Conservation (phyloP, 169 alveolate species). For the Plasmodium ovale region DNA sequence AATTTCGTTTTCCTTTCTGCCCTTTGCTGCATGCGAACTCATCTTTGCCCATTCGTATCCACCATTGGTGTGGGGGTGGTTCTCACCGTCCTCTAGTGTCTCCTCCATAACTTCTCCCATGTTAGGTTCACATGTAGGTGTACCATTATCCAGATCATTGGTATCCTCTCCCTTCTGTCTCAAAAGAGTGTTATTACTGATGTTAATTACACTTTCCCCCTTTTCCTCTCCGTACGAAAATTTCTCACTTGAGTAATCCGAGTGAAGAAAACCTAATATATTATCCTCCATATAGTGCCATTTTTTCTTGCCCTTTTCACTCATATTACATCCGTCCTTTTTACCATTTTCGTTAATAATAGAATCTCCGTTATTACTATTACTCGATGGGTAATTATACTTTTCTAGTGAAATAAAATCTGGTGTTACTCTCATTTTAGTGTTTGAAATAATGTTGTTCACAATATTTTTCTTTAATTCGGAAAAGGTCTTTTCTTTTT, state of each 20-base stretch:
- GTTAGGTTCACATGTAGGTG: no score
- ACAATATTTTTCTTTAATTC: conserved; percentile 41
- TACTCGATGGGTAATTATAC: no score
- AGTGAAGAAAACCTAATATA: conserved; percentile 20
- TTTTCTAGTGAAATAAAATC: conserved; percentile 26
- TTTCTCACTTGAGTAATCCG: conserved; percentile 37
- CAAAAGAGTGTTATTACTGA: background rate
- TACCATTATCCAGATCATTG: background rate
- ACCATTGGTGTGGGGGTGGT: background rate
- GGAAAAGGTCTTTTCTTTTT: conserved; percentile 18
- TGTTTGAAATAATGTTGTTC: background rate
- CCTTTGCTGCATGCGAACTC: background rate
- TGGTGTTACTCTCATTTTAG: conserved; percentile 50
- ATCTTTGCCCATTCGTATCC: background rate
- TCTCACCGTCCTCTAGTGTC: background rate
- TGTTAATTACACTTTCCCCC: background rate
- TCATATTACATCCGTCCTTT: background rate
- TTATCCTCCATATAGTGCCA: background rate
- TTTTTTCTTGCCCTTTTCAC: background rate
- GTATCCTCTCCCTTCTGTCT: background rate
- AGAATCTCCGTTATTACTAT: background rate
- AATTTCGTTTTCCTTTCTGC: background rate
- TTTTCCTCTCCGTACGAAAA: conserved; percentile 9
- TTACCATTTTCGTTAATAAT: background rate
- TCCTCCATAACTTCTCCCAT: conserved; percentile 2